phyloP scores from a whole-genome alignment of 1,284 basidiomycete species.

The Trichosporon faecale region DNA sequence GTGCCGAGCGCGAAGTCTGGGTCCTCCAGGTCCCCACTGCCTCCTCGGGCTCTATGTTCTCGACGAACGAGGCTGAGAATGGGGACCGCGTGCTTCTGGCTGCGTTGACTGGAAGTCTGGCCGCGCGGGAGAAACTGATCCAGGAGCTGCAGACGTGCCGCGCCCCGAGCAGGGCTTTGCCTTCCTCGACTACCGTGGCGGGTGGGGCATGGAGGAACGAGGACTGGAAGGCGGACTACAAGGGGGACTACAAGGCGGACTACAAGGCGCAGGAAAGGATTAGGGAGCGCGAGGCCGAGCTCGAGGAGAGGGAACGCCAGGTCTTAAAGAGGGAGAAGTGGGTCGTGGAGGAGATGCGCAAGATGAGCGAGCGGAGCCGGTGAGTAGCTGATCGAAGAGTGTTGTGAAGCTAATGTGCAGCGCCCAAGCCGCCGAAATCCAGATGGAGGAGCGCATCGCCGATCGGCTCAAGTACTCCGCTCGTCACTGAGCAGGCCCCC shows the following conservation, averaged over 20 bases:
- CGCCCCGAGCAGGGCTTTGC: not conserved
- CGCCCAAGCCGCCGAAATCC: slow-evolving; percentile 40
- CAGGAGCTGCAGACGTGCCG: slow-evolving; percentile 29
- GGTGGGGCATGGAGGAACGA: slow-evolving; percentile 17
- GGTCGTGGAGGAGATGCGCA: slow-evolving; percentile 47
- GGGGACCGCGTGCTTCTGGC: slow-evolving; percentile 22
- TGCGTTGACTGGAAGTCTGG: slow-evolving; percentile 38
- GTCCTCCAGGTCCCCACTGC: slow-evolving; percentile 28
- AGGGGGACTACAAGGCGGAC: not conserved
- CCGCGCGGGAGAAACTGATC: slow-evolving; percentile 35
- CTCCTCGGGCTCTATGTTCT: not conserved
- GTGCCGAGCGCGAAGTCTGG: slow-evolving; percentile 42
- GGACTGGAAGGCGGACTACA: not conserved
- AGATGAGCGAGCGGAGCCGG: slow-evolving; percentile 45
- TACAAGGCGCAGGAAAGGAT: not conserved
- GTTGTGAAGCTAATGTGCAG: slow-evolving; percentile 17
- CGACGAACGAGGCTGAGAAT: not conserved
- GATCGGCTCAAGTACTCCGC: slow-evolving; percentile 37
- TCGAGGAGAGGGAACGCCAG: slow-evolving; percentile 44
- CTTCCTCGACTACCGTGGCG: not conserved
- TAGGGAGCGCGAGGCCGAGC: slow-evolving; percentile 34
- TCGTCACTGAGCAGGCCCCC: not conserved
- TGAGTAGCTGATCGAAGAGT: slow-evolving; percentile 17
- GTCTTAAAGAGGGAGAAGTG: slow-evolving; percentile 44
- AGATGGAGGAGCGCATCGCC: slow-evolving; percentile 47